Conservation (phyloP, 148 eudicot species). For the Persicaria maculosa region DNA sequence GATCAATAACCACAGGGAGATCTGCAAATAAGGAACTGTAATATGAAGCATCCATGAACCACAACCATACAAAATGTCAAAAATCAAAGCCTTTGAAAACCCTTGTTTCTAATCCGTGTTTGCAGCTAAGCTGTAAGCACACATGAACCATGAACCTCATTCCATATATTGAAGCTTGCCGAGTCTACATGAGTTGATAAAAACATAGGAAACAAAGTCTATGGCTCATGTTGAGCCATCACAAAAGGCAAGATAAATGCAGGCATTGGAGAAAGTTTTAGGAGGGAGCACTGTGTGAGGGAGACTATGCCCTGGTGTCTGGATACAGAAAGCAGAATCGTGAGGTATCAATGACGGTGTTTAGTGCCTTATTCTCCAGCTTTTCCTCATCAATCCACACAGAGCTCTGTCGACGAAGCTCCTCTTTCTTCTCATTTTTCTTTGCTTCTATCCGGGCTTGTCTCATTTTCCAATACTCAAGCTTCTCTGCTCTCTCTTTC, state of each 20-base stretch:
- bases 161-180: background rate
- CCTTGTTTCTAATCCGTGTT: background rate
- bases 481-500: conserved; percentile 77
- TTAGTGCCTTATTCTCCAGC: conserved; percentile 26
- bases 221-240: background rate
- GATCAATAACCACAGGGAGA: background rate
- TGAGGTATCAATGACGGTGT: conserved; percentile 18
- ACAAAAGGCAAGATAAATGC: background rate
- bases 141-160: background rate
- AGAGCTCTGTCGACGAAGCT: conserved; percentile 50
- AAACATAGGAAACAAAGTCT: background rate
- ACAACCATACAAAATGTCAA: background rate
- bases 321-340: conserved; percentile 15
- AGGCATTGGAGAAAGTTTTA: background rate
- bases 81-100: background rate
- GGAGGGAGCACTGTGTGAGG: background rate
- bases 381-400: conserved; percentile 59
- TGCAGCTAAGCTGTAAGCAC: background rate
- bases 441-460: conserved; percentile 32
- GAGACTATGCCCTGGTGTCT: background rate
- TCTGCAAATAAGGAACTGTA: background rate
- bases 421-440: conserved; percentile 49
- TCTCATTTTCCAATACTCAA: conserved; percentile 68
- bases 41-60: background rate
- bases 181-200: background rate